These are phyloP conservation scores for Coniophora puteana DNA, from an alignment of 1,284 basidiomycete species.

Conservation along the genomic window DNA sequence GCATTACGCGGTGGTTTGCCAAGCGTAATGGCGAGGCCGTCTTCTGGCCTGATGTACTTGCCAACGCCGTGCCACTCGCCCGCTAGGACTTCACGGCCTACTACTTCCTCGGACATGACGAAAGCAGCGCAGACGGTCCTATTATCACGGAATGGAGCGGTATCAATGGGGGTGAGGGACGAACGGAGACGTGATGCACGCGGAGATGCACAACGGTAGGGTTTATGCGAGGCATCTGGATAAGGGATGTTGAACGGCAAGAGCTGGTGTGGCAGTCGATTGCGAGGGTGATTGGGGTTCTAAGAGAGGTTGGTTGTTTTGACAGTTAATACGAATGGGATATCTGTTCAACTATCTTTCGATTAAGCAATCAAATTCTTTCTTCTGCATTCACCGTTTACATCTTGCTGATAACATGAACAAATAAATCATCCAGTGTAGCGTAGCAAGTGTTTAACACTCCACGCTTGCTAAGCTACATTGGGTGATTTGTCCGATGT, in stretches of 20 bases:
- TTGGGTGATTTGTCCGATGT: too few relatives aligned
- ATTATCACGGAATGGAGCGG: conserved; percentile 11
- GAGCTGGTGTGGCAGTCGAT: conserved; percentile 9
- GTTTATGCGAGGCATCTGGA: conserved; percentile 30
- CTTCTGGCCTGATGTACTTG: conserved; percentile 23
- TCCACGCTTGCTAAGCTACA: too few relatives aligned
- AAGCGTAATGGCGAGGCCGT: conserved; percentile 19
- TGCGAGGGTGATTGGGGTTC: not conserved
- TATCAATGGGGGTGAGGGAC: conserved; percentile 12
- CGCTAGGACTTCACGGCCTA: conserved; percentile 22
- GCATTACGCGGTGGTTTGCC: conserved; percentile 28
- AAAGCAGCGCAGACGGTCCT: too few relatives aligned
- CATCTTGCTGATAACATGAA: too few relatives aligned
- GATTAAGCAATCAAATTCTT: too few relatives aligned
- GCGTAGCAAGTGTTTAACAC: too few relatives aligned
- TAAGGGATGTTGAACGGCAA: conserved; percentile 17
- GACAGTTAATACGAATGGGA: too few relatives aligned
- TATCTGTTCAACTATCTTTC: too few relatives aligned
- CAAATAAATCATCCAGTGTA: too few relatives aligned
- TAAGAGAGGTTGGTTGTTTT: too few relatives aligned
- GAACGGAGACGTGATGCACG: conserved; percentile 32
- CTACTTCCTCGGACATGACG: conserved; percentile 34
- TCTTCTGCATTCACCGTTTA: too few relatives aligned
- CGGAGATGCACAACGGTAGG: conserved; percentile 29
- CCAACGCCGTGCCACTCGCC: conserved; percentile 24